Evolutionary conservation across 1,284 basidiomycete genomes (phyloP).

Genomic region (Amylostereum areolatum): DNA sequence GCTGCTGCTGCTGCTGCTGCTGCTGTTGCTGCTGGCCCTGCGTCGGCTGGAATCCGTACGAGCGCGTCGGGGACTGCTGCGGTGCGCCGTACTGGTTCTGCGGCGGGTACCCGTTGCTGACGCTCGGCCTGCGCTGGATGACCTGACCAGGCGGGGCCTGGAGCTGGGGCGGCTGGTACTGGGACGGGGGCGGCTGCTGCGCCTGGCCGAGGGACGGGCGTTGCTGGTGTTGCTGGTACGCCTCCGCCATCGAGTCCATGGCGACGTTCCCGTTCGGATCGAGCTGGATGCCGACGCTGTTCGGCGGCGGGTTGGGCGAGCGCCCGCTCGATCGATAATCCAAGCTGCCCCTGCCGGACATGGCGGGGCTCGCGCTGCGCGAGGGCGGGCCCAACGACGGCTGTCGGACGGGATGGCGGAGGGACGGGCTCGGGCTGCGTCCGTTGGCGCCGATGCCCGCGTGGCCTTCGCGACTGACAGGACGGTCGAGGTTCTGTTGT

Average conservation of each 20-base stretch:
- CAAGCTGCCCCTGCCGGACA: slow-evolving; percentile 16
- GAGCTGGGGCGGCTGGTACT: slow-evolving; percentile 17
- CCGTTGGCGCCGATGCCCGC: slow-evolving; percentile 76
- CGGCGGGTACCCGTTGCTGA: neutral
- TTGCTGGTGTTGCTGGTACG: slow-evolving; percentile 33
- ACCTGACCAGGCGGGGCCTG: no score
- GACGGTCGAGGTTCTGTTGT: slow-evolving; percentile 38
- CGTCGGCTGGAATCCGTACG: slow-evolving; percentile 3
- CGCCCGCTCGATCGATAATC: slow-evolving; percentile 9
- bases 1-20: slow-evolving; percentile 24
- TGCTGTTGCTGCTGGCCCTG: slow-evolving; percentile 18
- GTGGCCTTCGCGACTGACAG: slow-evolving; percentile 60
- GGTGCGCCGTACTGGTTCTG: no score
- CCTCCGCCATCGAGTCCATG: slow-evolving; percentile 74
- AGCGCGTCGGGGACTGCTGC: neutral
- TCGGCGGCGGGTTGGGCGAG: slow-evolving; percentile 26
- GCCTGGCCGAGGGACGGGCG: slow-evolving; percentile 16
- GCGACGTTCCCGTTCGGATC: slow-evolving; percentile 75
- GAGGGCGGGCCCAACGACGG: slow-evolving; percentile 32
- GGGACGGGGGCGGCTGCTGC: slow-evolving; percentile 22
- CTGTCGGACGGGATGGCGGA: slow-evolving; percentile 5
- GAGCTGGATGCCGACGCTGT: slow-evolving; percentile 66
- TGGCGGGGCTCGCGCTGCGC: slow-evolving; percentile 41
- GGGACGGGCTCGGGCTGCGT: slow-evolving; percentile 50
- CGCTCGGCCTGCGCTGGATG: slow-evolving; percentile 3